Conservation (phyloP, 768 basidiomycete genomes). For the Suillus weaverae region DNA sequence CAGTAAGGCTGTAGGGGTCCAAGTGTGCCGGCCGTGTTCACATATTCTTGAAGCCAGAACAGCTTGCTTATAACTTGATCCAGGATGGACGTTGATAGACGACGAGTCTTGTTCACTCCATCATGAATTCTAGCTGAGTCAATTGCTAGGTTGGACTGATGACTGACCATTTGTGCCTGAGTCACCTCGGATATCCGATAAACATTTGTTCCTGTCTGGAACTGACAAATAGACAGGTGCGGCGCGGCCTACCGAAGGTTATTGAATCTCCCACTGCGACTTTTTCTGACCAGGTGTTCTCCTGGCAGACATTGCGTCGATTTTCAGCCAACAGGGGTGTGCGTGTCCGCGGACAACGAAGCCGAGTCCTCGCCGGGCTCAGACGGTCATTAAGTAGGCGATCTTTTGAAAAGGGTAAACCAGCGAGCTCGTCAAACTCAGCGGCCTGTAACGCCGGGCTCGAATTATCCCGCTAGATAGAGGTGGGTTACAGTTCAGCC, state of each 20-base stretch:
- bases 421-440: neutral
- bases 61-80: neutral
- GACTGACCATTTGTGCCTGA: neutral
- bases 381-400: neutral
- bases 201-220: neutral
- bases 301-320: neutral
- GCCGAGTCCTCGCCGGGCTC: neutral
- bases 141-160: neutral
- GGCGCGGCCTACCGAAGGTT: neutral
- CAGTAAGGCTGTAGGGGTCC: neutral
- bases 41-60: neutral
- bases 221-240: neutral
- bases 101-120: neutral
- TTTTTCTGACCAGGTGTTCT: neutral
- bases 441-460: neutral
- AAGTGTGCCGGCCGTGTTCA: neutral
- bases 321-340: neutral
- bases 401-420: neutral
- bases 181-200: neutral
- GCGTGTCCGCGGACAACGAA: neutral
- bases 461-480: neutral
- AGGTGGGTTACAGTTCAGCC: constrained; percentile 3
- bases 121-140: neutral
- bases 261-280: neutral
- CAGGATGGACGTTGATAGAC: neutral